Conservation (phyloP, 2,329 filamentous ascomycete species). For the Colletotrichum tanaceti region DNA sequence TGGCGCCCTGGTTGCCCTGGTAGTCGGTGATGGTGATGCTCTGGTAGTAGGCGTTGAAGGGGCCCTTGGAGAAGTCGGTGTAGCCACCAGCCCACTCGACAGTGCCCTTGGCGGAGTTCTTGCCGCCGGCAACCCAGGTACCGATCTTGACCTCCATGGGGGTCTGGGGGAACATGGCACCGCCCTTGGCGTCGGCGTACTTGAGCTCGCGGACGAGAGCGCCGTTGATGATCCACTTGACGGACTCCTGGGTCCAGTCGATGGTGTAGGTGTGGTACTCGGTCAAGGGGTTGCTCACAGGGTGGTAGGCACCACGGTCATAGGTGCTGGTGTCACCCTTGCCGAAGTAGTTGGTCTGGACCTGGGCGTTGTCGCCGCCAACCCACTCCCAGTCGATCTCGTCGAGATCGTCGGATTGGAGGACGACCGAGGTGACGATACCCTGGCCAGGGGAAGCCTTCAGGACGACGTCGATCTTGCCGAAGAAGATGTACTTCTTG, state of each 20-base stretch:
- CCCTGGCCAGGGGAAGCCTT: conserved; percentile 84
- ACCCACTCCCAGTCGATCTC: conserved; percentile 99
- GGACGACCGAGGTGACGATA: conserved; percentile 88
- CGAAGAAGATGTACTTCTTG: conserved; percentile 97
- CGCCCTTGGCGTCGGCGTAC: conserved; percentile 69
- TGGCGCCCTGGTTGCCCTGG: conserved; percentile 58
- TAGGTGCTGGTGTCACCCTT: conserved; percentile 78
- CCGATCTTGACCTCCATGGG: conserved; percentile 79
- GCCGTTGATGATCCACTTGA: conserved; percentile 75
- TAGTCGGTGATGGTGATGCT: conserved; percentile 66
- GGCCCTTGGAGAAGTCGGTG: conserved; percentile 62
- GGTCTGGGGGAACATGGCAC: conserved; percentile 75
- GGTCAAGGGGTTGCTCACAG: conserved; percentile 67
- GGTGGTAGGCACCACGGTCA: conserved; percentile 74
- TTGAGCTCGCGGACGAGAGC: conserved; percentile 71
- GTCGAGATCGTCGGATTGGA: conserved; percentile 91
- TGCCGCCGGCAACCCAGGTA: conserved; percentile 71
- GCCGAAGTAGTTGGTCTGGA: conserved; percentile 89
- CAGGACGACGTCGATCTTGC: conserved; percentile 81
- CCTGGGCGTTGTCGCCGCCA: conserved; percentile 77
- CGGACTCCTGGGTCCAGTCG: conserved; percentile 73
- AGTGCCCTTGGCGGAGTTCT: conserved; percentile 73
- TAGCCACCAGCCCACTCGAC: conserved; percentile 75
- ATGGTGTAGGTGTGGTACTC: conserved; percentile 73
- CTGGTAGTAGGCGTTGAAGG: conserved; percentile 69